Conservation (phyloP, 805 yeast genomes). For the Yarrowia bubula region DNA sequence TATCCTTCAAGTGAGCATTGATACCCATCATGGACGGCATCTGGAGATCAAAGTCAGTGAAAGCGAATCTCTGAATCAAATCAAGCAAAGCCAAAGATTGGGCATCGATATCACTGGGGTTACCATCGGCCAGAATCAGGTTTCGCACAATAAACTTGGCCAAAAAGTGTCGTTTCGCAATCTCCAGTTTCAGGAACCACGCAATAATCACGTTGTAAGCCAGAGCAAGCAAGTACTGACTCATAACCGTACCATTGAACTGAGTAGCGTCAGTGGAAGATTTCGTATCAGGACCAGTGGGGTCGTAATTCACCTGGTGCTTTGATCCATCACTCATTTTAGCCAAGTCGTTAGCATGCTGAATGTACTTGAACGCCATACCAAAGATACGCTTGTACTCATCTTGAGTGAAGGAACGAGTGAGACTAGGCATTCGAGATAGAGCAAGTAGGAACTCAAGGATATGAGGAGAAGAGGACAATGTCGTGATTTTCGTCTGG, state of each 20-base stretch:
- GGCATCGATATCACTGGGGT: conserved; percentile 42
- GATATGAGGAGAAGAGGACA: conserved; percentile 67
- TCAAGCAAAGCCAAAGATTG: conserved; percentile 65
- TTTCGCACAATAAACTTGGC: conserved; percentile 63
- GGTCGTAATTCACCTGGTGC: conserved; percentile 45
- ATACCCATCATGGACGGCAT: conserved; percentile 39
- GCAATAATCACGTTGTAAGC: conserved; percentile 67
- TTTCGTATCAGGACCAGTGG: conserved; percentile 51
- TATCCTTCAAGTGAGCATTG: conserved; percentile 27
- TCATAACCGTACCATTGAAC: conserved; percentile 40
- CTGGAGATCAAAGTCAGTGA: conserved; percentile 57
- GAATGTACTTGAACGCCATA: conserved; percentile 75
- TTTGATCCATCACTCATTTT: conserved; percentile 24
- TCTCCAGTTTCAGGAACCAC: conserved; percentile 67
- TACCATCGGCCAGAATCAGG: conserved; percentile 47
- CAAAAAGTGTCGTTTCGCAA: conserved; percentile 56
- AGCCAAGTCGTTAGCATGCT: conserved; percentile 56
- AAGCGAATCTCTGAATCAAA: conserved; percentile 63
- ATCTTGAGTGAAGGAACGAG: conserved; percentile 69
- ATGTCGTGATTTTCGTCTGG: conserved; percentile 70
- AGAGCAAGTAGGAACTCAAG: conserved; percentile 70
- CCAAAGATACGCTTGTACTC: conserved; percentile 81
- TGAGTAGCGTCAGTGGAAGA: conserved; percentile 54
- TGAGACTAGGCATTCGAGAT: conserved; percentile 61
- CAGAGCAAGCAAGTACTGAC: conserved; percentile 59